Evolutionary conservation across 2,329 filamentous ascomycete species (phyloP).

Genomic region (Fusarium verrucosum): DNA sequence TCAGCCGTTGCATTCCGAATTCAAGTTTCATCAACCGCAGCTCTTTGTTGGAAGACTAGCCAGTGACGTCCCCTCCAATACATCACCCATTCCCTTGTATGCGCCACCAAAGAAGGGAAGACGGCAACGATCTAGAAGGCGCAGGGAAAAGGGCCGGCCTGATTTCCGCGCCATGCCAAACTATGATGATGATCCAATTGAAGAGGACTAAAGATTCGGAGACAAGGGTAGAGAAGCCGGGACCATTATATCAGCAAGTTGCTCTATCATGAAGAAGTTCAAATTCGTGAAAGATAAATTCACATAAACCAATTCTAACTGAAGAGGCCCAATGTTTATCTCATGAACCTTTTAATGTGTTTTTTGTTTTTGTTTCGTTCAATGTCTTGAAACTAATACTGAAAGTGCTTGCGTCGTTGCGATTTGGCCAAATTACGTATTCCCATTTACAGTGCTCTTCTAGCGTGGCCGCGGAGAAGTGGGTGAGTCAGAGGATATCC

Average conservation of each 20-base stretch:
- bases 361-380: not conserved
- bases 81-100: not conserved
- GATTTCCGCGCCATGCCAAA: conserved; percentile 49
- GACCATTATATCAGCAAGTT: not conserved
- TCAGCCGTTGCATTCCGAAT: conserved; percentile 30
- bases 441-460: not conserved
- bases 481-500: conserved; percentile 11
- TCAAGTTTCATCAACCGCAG: conserved; percentile 46
- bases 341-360: not conserved
- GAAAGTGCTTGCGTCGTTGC: not conserved
- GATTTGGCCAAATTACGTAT: no score
- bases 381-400: not conserved
- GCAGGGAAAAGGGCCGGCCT: conserved; percentile 43
- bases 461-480: not conserved
- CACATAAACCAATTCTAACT: not conserved
- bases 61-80: conserved; percentile 4
- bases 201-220: conserved; percentile 35
- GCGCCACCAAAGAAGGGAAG: conserved; percentile 13
- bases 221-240: not conserved
- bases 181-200: conserved; percentile 49
- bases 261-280: not conserved
- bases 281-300: not conserved
- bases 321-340: not conserved
- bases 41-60: conserved; percentile 48
- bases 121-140: conserved; percentile 26